Base-by-base conservation (phyloP, 1,139 yeast genomes). In the Yamadazyma oceani region DNA sequence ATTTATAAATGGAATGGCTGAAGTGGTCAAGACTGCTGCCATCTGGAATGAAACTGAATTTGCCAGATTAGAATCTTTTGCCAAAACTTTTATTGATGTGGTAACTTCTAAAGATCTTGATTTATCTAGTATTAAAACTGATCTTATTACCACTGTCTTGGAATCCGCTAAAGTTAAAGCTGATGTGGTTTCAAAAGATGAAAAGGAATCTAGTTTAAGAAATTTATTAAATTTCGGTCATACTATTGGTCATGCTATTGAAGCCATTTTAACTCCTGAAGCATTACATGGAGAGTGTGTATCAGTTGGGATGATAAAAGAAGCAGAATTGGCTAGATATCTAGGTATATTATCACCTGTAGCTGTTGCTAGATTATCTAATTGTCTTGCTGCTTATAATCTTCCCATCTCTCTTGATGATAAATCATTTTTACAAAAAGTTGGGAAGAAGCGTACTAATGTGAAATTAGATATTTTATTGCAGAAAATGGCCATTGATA, bases 241-340 rank as follows among this genome's bases (percentile, higher is more conserved):
- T 62, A 82, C 97, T 26, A 90, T 92, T 53, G 99, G 98, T 32
- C 99, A 92, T 61, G 99, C 99, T 17, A 89, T 85, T 50, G 99
- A 92, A 67, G 98, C 98, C 12, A 80, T 94, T 25, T 73, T 92
- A 48, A 89, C 97, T 4, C 98, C 99, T 7, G 89, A 90, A 60
- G 94, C 96, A 14, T 74, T 92, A 34, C 99, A 92, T 53, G 99
- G 99, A 43, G 99, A 92, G 63, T 92, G 98, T 73, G 98, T 92
- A 14, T 77, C 97, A 8, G 77, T 92, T 45, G 99, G 99, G 46
- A 86, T 90, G 80, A 82, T 94, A 30, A 76, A 82, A 53, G 99
- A 92, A 62, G 98, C 97, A 2, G 98, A 92, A 63, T 73, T 92
- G 46, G 77, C 97, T 17, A 80, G 99, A 57, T 88, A 86, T 60